Evolutionary conservation across 1,284 basidiomycete species (phyloP).

Genomic region (Melampsora abietis-canadensis): DNA sequence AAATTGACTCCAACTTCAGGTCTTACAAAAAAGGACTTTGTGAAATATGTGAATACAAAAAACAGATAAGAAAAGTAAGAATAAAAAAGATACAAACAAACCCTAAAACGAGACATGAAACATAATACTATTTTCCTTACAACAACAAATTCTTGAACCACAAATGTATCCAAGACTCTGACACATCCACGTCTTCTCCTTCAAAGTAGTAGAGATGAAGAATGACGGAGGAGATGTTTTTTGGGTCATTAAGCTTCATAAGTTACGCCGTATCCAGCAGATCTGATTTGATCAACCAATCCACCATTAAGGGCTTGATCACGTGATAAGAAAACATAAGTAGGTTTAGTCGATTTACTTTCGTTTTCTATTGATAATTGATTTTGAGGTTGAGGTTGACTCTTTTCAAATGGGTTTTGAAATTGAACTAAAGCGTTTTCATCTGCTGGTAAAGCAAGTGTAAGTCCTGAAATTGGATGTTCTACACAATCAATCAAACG

Average conservation of each 20-base stretch:
- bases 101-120: no score
- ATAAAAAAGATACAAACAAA: no score
- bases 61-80: no score
- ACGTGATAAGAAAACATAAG: constrained; percentile 12
- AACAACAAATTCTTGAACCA: no score
- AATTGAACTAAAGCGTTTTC: not conserved
- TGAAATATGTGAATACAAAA: no score
- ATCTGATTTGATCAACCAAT: constrained; percentile 18
- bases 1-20: no score
- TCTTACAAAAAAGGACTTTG: no score
- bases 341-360: no score
- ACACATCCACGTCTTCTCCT: no score
- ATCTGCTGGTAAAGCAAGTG: not conserved
- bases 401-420: not conserved
- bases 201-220: no score
- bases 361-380: not conserved
- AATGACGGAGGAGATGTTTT: not conserved
- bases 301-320: constrained; percentile 17
- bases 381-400: not conserved
- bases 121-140: no score
- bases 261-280: constrained; percentile 31
- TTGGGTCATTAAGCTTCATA: constrained; percentile 13
- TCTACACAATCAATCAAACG: not conserved
- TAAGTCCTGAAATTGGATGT: not conserved
- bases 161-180: no score